Percentiles rank a stretch among this genome's conserved stretches.
phyloP scores from a whole-genome alignment of 1,284 basidiomycete genomes.

The Fomitopsis palustris region DNA sequence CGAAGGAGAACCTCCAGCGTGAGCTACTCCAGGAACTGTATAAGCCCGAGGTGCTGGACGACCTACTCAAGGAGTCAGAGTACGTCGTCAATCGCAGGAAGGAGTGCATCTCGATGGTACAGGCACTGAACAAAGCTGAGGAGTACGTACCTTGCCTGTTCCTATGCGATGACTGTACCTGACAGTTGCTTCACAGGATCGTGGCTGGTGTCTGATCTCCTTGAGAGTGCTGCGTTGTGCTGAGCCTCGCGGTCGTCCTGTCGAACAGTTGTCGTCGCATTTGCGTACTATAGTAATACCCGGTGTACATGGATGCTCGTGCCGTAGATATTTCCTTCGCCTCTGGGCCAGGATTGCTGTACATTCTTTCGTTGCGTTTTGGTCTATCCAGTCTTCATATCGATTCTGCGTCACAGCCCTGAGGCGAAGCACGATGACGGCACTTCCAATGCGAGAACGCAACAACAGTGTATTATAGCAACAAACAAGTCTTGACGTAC shows the following conservation, averaged over 20 bases:
- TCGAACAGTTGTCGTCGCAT: conserved; percentile 15
- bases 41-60: conserved; percentile 89
- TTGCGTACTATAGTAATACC: conserved; percentile 29
- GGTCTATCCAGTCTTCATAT: background rate
- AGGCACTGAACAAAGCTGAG: conserved; percentile 89
- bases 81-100: conserved; percentile 81
- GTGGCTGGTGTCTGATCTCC: conserved; percentile 32
- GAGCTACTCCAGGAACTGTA: conserved; percentile 88
- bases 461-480: conserved; percentile 14
- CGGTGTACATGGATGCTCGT: conserved; percentile 21
- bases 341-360: conserved; percentile 14
- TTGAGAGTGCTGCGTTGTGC: conserved; percentile 8
- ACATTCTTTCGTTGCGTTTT: background rate
- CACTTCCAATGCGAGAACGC: background rate
- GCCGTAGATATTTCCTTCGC: conserved; percentile 3
- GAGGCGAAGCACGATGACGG: background rate
- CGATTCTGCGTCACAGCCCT: background rate
- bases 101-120: conserved; percentile 87
- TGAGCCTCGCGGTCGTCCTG: conserved; percentile 3
- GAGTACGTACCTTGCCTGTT: conserved; percentile 53
- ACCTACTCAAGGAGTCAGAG: conserved; percentile 90
- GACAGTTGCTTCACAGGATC: conserved; percentile 24
- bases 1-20: conserved; percentile 91
- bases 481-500: conserved; percentile 23
- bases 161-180: background rate